These are phyloP conservation scores for Psilocybe cubensis DNA, from an alignment of 768 basidiomycete genomes.

Conservation along the genomic window DNA sequence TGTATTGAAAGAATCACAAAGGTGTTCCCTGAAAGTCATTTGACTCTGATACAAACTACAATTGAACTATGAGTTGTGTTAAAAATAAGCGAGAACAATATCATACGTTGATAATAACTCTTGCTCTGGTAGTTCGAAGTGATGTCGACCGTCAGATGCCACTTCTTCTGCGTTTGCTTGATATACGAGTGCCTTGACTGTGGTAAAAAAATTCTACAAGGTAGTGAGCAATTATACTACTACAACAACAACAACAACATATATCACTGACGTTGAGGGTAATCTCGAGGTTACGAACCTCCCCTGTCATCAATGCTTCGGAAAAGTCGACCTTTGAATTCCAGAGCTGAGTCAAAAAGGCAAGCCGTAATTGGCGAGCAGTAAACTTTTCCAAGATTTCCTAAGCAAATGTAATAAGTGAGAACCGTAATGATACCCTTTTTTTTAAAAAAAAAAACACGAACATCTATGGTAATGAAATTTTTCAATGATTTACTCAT, in stretches of 20 bases:
- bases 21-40: slow-evolving; percentile 76
- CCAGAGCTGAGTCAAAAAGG: slow-evolving; percentile 92
- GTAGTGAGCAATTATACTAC: slow-evolving; percentile 16
- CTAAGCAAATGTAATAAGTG: slow-evolving; percentile 36
- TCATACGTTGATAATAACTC: slow-evolving; percentile 68
- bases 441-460: slow-evolving; percentile 26
- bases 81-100: slow-evolving; percentile 1
- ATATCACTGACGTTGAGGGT: slow-evolving; percentile 76
- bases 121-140: slow-evolving; percentile 68
- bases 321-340: slow-evolving; percentile 94
- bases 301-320: slow-evolving; percentile 84
- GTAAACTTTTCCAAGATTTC: slow-evolving; percentile 85
- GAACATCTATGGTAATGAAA: slow-evolving; percentile 94
- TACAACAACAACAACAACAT: slow-evolving; percentile 6
- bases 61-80: slow-evolving; percentile 3
- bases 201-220: slow-evolving; percentile 96
- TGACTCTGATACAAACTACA: slow-evolving; percentile 76
- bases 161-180: slow-evolving; percentile 52
- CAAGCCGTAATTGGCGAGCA: slow-evolving; percentile 87
- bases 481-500: slow-evolving; percentile 99
- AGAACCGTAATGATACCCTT: background rate
- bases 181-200: slow-evolving; percentile 77
- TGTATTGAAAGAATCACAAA: slow-evolving; percentile 98
- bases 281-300: slow-evolving; percentile 84
- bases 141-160: slow-evolving; percentile 62